Percentiles rank a stretch among this genome's conserved stretches.
These are phyloP conservation scores for Patellifolia procumbens DNA, from an alignment of 179 eudicot species.

Conservation along the genomic window DNA sequence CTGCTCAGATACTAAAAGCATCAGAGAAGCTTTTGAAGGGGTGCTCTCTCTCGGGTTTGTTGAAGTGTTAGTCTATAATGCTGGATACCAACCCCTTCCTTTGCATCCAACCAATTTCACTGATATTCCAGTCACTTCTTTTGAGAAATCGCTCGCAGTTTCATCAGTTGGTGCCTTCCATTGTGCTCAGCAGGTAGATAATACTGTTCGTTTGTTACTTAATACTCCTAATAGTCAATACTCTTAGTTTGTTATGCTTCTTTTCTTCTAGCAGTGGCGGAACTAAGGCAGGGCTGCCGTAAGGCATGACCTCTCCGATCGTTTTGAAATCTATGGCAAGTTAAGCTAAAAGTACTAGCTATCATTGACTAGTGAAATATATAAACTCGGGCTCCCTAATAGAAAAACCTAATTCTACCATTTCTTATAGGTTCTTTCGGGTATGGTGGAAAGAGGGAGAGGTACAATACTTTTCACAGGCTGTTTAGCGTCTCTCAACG, in stretches of 20 bases:
- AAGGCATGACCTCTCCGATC: no score
- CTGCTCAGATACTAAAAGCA: slow-evolving; percentile 67
- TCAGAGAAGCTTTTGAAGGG: slow-evolving; percentile 79
- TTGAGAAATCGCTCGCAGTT: slow-evolving; percentile 70
- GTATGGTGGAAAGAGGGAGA: slow-evolving; percentile 78
- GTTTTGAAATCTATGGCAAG: no score
- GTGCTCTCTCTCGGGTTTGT: slow-evolving; percentile 83
- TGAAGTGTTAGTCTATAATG: slow-evolving; percentile 81
- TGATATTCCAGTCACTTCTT: slow-evolving; percentile 50
- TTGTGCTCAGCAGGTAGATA: slow-evolving; percentile 88
- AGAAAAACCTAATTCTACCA: no score
- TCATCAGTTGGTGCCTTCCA: slow-evolving; percentile 84
- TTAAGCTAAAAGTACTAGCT: no score
- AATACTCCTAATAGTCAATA: no score
- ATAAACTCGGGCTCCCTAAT: no score
- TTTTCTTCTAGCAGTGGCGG: no score
- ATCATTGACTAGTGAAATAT: no score
- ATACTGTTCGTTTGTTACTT: not conserved
- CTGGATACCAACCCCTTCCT: slow-evolving; percentile 52
- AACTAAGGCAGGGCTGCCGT: no score
- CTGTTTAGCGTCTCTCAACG: slow-evolving; percentile 71
- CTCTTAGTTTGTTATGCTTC: no score
- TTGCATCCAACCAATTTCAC: slow-evolving; percentile 45
- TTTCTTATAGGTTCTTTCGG: slow-evolving; percentile 72
- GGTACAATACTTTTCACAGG: slow-evolving; percentile 90